These are phyloP conservation scores for Remersonia thermophila DNA, from an alignment of 2,329 filamentous ascomycete genomes.

Conservation along the genomic window DNA sequence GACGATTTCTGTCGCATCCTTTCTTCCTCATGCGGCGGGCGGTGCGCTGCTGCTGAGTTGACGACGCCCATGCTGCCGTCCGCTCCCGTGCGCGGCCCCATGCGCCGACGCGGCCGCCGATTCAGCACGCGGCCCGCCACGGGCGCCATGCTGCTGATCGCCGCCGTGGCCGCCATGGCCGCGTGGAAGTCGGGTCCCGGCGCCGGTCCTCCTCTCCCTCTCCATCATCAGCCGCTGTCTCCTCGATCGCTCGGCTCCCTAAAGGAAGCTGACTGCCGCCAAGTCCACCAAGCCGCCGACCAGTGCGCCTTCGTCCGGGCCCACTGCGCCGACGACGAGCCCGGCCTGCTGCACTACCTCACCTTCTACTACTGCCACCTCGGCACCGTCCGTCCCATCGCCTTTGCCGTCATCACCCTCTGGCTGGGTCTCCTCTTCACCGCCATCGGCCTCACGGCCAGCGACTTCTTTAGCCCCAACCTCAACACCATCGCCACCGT, in stretches of 20 bases:
- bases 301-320: slow-evolving; percentile 75
- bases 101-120: too few relatives aligned
- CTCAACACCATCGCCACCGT: slow-evolving; percentile 83
- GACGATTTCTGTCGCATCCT: too few relatives aligned
- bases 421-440: slow-evolving; percentile 90
- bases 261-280: slow-evolving; percentile 48
- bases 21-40: too few relatives aligned
- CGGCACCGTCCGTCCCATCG: slow-evolving; percentile 54
- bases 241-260: background rate
- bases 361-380: slow-evolving; percentile 81
- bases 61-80: too few relatives aligned
- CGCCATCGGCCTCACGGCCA: slow-evolving; percentile 93
- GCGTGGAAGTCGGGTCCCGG: too few relatives aligned
- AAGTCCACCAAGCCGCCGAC: slow-evolving; percentile 65
- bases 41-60: too few relatives aligned
- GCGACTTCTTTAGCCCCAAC: slow-evolving; percentile 97
- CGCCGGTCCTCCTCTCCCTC: slow-evolving; percentile 1
- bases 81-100: too few relatives aligned
- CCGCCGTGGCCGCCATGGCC: too few relatives aligned
- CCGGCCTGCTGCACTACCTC: slow-evolving; percentile 80
- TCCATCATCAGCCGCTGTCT: too few relatives aligned
- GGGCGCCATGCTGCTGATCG: too few relatives aligned
- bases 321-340: slow-evolving; percentile 81
- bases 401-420: slow-evolving; percentile 63
- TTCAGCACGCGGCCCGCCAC: too few relatives aligned